Percentiles rank a stretch among this genome's conserved stretches.
Evolutionary conservation across 2,329 filamentous ascomycete species (phyloP).

Genomic region (Pezicula neosporulosa): DNA sequence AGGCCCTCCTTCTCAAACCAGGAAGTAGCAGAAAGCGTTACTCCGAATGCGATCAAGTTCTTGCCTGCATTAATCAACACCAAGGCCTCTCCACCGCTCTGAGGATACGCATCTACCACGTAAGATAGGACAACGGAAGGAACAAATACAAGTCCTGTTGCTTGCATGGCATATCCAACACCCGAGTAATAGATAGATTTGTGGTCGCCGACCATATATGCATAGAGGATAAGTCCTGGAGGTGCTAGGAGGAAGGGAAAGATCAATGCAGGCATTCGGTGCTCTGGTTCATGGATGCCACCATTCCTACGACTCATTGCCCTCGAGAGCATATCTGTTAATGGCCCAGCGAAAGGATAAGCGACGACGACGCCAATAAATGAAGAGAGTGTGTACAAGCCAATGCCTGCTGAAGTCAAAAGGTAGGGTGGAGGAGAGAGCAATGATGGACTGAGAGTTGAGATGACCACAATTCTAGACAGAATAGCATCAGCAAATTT

Average conservation of each 20-base stretch:
- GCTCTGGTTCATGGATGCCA: slow-evolving; percentile 34
- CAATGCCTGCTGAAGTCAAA: slow-evolving; percentile 20
- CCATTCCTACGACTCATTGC: slow-evolving; percentile 29
- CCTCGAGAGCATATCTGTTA: slow-evolving; percentile 30
- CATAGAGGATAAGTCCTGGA: slow-evolving; percentile 29
- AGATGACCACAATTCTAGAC: slow-evolving; percentile 19
- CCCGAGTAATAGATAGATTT: slow-evolving; percentile 23
- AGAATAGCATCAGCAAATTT: neutral
- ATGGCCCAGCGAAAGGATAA: slow-evolving; percentile 22
- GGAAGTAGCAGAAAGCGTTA: slow-evolving; percentile 8
- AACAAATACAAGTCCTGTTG: slow-evolving; percentile 27
- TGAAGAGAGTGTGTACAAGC: slow-evolving; percentile 27
- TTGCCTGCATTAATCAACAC: slow-evolving; percentile 31
- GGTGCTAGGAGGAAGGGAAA: slow-evolving; percentile 34
- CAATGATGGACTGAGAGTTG: slow-evolving; percentile 23
- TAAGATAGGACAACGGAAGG: slow-evolving; percentile 32
- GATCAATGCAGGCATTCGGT: slow-evolving; percentile 34
- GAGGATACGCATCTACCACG: slow-evolving; percentile 30
- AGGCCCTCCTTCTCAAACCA: slow-evolving; percentile 29
- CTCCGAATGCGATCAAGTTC: slow-evolving; percentile 21
- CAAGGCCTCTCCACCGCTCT: slow-evolving; percentile 28
- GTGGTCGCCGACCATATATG: slow-evolving; percentile 24
- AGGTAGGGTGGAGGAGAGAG: slow-evolving; percentile 30
- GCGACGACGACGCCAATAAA: slow-evolving; percentile 27
- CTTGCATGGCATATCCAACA: slow-evolving; percentile 26